Evolutionary conservation across 2,329 filamentous ascomycete genomes (phyloP).

Genomic region (Penicillium sp.): DNA sequence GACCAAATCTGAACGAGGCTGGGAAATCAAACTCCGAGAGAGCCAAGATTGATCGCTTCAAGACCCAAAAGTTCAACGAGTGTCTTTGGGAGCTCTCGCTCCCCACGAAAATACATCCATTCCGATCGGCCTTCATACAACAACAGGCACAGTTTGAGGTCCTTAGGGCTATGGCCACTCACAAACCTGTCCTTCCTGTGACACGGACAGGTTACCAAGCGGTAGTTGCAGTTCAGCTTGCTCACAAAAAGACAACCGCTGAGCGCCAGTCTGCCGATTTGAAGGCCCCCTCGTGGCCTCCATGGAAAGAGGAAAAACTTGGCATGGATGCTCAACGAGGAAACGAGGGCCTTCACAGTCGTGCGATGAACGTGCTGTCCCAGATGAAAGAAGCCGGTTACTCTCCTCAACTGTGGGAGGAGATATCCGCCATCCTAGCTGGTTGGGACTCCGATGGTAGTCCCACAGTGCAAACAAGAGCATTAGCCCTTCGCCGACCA

Average conservation of each 20-base stretch:
- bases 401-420: conserved; percentile 52
- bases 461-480: conserved; percentile 63
- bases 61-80: conserved; percentile 50
- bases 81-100: conserved; percentile 51
- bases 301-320: conserved; percentile 63
- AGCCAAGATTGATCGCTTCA: conserved; percentile 22
- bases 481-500: conserved; percentile 38
- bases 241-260: conserved; percentile 55
- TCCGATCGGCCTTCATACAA: conserved; percentile 50
- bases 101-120: conserved; percentile 51
- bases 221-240: conserved; percentile 57
- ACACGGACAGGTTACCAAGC: conserved; percentile 60
- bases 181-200: conserved; percentile 56
- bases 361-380: conserved; percentile 56
- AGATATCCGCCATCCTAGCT: conserved; percentile 54
- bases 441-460: conserved; percentile 66
- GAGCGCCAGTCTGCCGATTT: conserved; percentile 61
- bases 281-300: conserved; percentile 64
- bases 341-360: conserved; percentile 57
- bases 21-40: conserved; percentile 1
- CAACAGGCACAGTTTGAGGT: conserved; percentile 60
- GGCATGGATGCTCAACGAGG: conserved; percentile 61
- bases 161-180: conserved; percentile 57
- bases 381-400: conserved; percentile 64
- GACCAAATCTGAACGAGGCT: conserved; percentile 2